Percentiles rank a stretch among this genome's conserved stretches.
Conservation (phyloP, 306 rosid genomes). For the Arachis stenosperma region DNA sequence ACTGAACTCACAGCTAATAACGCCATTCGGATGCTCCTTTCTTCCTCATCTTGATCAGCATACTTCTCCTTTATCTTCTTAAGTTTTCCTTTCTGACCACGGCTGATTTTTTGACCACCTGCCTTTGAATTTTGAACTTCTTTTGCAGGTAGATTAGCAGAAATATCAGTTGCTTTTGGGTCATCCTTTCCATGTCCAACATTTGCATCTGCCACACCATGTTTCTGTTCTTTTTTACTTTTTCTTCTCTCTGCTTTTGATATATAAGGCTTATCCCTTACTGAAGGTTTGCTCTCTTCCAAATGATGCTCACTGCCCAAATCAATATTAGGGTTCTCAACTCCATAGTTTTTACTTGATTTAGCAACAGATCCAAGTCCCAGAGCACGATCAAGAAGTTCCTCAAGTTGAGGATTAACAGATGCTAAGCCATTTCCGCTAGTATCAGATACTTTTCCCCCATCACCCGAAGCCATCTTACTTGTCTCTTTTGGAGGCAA, state of each 20-base stretch:
- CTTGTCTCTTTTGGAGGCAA: slow-evolving; percentile 41
- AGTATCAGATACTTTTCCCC: slow-evolving; percentile 47
- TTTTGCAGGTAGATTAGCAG: slow-evolving; percentile 51
- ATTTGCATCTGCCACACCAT: slow-evolving; percentile 48
- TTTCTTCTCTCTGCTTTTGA: slow-evolving; percentile 96
- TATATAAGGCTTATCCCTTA: slow-evolving; percentile 78
- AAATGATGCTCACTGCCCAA: slow-evolving; percentile 43
- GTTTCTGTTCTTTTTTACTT: slow-evolving; percentile 76
- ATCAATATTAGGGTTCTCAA: slow-evolving; percentile 60
- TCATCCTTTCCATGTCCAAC: slow-evolving; percentile 52
- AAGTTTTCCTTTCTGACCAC: slow-evolving; percentile 88
- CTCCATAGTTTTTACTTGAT: slow-evolving; percentile 52
- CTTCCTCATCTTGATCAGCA: slow-evolving; percentile 97
- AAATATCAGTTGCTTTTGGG: slow-evolving; percentile 45
- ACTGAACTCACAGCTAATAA: slow-evolving; percentile 88
- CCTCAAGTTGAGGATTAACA: slow-evolving; percentile 81
- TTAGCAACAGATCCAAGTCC: slow-evolving; percentile 81
- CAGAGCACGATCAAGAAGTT: slow-evolving; percentile 89
- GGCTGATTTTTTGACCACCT: slow-evolving; percentile 68
- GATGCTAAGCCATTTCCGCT: slow-evolving; percentile 53
- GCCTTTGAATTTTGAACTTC: slow-evolving; percentile 58
- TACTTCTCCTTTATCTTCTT: slow-evolving; percentile 96
- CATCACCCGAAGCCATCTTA: slow-evolving; percentile 39
- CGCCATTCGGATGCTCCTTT: slow-evolving; percentile 92
- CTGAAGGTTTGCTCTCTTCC: slow-evolving; percentile 60